These are phyloP conservation scores for Stephania yunnanensis DNA, from an alignment of 164 flowering plant genomes.

Conservation along the genomic window DNA sequence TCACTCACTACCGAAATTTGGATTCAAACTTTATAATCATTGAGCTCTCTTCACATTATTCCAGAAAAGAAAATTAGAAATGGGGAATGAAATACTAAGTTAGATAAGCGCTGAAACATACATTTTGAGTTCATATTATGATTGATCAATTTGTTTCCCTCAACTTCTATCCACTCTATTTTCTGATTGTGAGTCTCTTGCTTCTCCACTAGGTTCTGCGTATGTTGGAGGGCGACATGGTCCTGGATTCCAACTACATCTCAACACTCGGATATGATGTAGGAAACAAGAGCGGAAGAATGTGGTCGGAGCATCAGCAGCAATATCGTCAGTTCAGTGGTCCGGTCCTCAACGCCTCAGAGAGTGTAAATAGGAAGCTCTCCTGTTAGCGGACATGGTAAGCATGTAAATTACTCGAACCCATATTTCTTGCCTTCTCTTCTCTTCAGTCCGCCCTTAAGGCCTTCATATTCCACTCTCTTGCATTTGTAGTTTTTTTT, in stretches of 20 bases:
- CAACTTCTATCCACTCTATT: not conserved
- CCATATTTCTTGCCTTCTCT: not conserved
- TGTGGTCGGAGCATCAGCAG: slow-evolving; percentile 44
- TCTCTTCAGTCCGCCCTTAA: not conserved
- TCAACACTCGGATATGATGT: slow-evolving; percentile 59
- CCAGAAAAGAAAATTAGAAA: no score
- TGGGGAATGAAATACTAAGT: no score
- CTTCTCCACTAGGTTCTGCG: slow-evolving; percentile 51
- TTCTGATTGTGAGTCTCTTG: not conserved
- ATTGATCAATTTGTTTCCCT: no score
- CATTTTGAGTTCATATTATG: no score
- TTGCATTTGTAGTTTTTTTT: not conserved
- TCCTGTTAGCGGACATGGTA: slow-evolving; percentile 24
- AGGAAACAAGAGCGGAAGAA: slow-evolving; percentile 63
- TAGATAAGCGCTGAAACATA: no score
- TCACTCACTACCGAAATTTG: no score
- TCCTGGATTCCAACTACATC: slow-evolving; percentile 46
- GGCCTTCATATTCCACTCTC: not conserved
- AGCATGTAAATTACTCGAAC: not conserved
- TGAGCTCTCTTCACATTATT: no score
- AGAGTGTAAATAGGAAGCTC: slow-evolving; percentile 36
- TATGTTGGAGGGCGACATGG: slow-evolving; percentile 74
- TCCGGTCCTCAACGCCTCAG: slow-evolving; percentile 32
- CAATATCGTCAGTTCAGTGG: slow-evolving; percentile 41
- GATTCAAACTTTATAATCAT: no score